These are phyloP conservation scores for Fusarium miscanthi DNA, from an alignment of 2,329 filamentous ascomycete genomes.

Conservation along the genomic window DNA sequence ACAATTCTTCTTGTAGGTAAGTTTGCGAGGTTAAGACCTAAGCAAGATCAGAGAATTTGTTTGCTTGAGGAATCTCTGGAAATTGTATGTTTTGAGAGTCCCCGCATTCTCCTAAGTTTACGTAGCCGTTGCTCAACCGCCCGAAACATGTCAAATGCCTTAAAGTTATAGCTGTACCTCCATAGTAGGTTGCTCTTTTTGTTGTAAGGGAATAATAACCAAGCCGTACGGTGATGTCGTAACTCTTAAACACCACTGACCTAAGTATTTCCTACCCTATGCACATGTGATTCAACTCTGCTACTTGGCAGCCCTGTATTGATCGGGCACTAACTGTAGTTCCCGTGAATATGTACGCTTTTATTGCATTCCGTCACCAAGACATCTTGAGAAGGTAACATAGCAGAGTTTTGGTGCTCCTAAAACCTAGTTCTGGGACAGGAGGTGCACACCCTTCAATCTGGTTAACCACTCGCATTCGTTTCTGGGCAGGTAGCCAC, in stretches of 20 bases:
- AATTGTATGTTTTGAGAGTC: neutral
- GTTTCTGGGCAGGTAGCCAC: slow-evolving; percentile 19
- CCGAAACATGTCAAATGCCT: neutral
- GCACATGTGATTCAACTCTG: slow-evolving; percentile 4
- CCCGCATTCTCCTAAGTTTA: neutral
- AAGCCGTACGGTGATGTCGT: neutral
- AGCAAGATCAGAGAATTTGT: neutral
- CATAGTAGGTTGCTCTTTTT: neutral
- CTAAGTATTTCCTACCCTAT: neutral
- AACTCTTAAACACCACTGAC: neutral
- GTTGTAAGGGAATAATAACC: neutral
- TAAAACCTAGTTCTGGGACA: slow-evolving; percentile 20
- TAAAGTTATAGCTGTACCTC: neutral
- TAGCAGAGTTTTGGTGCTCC: slow-evolving; percentile 14
- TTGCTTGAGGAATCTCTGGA: neutral
- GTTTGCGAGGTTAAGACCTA: neutral
- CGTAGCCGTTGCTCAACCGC: neutral
- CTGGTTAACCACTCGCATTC: slow-evolving; percentile 23
- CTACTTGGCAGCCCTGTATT: neutral
- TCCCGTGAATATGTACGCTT: slow-evolving; percentile 3
- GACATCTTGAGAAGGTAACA: neutral
- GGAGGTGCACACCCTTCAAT: slow-evolving; percentile 16
- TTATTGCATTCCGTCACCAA: slow-evolving; percentile 5
- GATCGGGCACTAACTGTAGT: slow-evolving; percentile 18
- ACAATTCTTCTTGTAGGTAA: slow-evolving; percentile 2